Conservation (phyloP, 306 rosid species). For the Lathyrus sativus region DNA sequence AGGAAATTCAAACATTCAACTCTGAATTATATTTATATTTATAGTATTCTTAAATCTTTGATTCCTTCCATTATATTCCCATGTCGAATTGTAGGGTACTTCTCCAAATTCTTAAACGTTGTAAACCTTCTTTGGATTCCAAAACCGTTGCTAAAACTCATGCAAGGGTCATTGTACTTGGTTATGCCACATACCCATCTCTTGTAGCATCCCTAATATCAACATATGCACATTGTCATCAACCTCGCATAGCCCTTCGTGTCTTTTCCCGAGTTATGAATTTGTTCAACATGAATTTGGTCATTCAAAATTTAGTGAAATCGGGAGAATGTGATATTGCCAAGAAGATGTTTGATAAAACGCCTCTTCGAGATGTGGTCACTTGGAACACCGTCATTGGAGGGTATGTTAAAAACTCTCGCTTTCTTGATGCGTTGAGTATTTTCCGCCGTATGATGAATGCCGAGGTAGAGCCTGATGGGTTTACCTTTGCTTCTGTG, state of each 20-base stretch:
- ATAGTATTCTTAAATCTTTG: too few species aligned
- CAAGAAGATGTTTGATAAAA: constrained; percentile 54
- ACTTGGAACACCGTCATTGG: constrained; percentile 72
- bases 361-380: constrained; percentile 52
- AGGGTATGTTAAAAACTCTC: constrained; percentile 58
- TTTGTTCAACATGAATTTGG: constrained; percentile 45
- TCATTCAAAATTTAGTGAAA: constrained; percentile 48
- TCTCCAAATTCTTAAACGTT: constrained; percentile 50
- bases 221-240: constrained; percentile 44
- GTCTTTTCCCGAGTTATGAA: constrained; percentile 32
- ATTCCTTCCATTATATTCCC: background rate
- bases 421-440: constrained; percentile 48
- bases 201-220: constrained; percentile 54
- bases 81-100: constrained; percentile 45
- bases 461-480: constrained; percentile 59
- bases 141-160: constrained; percentile 53
- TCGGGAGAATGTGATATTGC: constrained; percentile 56
- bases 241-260: constrained; percentile 34
- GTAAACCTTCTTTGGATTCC: constrained; percentile 42
- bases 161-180: constrained; percentile 50
- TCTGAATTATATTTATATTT: too few species aligned
- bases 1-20: too few species aligned
- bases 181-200: constrained; percentile 63
- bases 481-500: constrained; percentile 69
- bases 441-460: constrained; percentile 50